Evolutionary conservation across 106 monocot genomes (phyloP), one percentile per base, ranked within the genome.

Genomic region (Ottelia alismoides): DNA sequence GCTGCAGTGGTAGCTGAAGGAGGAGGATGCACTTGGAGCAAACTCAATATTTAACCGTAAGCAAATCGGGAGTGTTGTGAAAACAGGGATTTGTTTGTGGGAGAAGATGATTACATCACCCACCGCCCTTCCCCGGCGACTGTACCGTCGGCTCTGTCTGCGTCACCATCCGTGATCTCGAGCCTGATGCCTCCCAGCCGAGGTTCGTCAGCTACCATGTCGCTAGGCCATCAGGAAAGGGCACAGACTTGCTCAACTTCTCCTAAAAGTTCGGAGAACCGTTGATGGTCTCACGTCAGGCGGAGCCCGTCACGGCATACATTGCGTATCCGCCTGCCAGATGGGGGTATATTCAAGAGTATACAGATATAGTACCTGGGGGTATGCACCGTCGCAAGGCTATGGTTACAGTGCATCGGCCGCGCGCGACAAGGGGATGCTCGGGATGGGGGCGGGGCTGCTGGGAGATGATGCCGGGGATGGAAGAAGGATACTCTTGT

Each of bases 201-300:
- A 64, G 54, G 53, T 67, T 76, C 40, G 49, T 88, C 27, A 83
- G 76, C 60, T 88, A 83, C 51, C 83, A 83, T 60, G 79, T 88
- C 1, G 58, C 79, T 29, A 70, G 64, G 26, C 64, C 74, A n/a
- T 79, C 79, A 53, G 79, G 83, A 9, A 76, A 60, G 48, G 55
- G 74, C 17, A 73, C 76, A 23, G 88, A 83, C 30, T 69, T 76
- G 35, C 76, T 88, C 45, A 79, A 76, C 53, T 47, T 88, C 53
- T 74, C 74, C 20, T 76, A 71, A 64, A 74, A 72, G 65, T 27
- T 77, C 58, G 43, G 47, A 40, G 73, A 84, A 7, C 26, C 51
- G 0, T 25, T 17, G 17, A 22, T 62, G 20, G 27, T 63, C 18
- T 25, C 69, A 1, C 51, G 20, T 27, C 56, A 40, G 23, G 12